Base-by-base conservation (phyloP, 495 filamentous ascomycete genomes). In the Rostrohypoxylon terebratum region DNA sequence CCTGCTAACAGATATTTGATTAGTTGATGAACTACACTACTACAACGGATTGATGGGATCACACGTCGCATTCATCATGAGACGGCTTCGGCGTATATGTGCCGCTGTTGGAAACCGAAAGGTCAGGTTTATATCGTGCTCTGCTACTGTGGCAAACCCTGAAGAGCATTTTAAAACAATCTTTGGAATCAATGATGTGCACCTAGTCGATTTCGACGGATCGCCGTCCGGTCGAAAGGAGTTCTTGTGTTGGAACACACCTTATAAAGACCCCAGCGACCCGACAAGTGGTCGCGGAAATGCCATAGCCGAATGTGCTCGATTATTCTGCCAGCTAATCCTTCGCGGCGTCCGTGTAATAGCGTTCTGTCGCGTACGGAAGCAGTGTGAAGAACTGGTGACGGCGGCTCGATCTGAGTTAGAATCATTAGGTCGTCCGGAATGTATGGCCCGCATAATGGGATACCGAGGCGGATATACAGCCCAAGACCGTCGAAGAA, bases 171-270 rank as follows among this genome's bases (percentile, higher is more conserved):
- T 99, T 88, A 90, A 88, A 79, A 92, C 91, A 1, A 91, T 99
- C 42, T 99, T 99, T 75, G 94, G 94, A n/a, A 86, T 97, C 23
- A 80, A 83, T 6, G 86, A 94, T 21, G 91, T 97, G 8, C 87
- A 85, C 63, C 76, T 98, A 40, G 89, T 92, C 1, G 93, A 97
- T 81, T 94, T 93, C 78, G 96, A 98, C 75, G 96, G 96, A 2
- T 97, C 94, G 2, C 96, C 96, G 1, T 93, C 93, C 10, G 96
- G 96, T 6, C 85, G 93, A 25, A 99, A 99, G 75, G 94, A 97
- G 77, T 98, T 98, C 63, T 79, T 99, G 7, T 97, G 94, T 81
- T 99, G 96, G 96, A 98, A 98, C 70, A 97, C 96, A 1, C 96
- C 96, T 2, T 97, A 90, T 82, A 97, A 93, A 82, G 96, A 97